Conservation (phyloP, 768 basidiomycete genomes). For the Calocera viscosa region DNA sequence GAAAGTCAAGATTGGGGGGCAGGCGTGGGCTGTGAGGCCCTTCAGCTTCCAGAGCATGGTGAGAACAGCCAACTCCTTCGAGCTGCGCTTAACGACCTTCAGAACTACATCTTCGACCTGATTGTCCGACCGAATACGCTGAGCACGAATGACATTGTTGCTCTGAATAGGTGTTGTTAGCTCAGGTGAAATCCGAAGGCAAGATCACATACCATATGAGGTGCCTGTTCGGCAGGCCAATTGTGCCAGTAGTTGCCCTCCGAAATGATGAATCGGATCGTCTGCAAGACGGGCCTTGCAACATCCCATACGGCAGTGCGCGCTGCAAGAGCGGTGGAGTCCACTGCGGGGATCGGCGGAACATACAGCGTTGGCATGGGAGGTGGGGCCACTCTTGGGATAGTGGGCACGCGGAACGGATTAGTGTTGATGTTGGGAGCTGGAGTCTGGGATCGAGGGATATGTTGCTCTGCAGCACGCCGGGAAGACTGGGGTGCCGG, state of each 20-base stretch:
- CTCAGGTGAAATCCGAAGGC: not conserved
- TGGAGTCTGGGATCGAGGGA: no score
- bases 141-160: not conserved
- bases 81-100: not conserved
- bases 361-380: no score
- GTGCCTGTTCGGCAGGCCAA: not conserved
- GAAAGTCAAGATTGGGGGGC: no score
- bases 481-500: no score
- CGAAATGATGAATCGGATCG: not conserved
- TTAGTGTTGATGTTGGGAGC: no score
- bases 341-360: not conserved
- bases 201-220: not conserved
- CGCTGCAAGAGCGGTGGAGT: not conserved
- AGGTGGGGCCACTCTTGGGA: no score
- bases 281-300: not conserved
- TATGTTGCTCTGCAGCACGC: no score
- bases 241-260: not conserved
- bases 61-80: not conserved
- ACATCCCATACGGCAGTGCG: not conserved
- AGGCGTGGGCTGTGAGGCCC: no score
- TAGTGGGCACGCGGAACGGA: no score
- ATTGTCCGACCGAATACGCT: not conserved
- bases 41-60: not conserved
- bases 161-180: not conserved
- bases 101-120: not conserved